Base-by-base conservation (phyloP, 164 flowering plant genomes). In the Stephania yunnanensis region DNA sequence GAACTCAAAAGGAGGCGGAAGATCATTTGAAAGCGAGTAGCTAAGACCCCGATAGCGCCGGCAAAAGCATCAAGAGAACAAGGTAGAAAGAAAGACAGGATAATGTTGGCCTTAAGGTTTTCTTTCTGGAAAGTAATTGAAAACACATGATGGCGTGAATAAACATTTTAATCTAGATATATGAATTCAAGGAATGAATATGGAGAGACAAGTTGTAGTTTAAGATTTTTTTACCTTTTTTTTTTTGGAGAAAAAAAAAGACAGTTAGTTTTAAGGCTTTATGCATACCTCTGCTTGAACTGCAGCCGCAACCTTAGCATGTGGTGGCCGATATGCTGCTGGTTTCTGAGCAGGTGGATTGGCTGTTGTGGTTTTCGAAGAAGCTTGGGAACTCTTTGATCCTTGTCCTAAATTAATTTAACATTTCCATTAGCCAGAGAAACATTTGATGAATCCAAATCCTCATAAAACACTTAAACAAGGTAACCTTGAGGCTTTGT, bases 321-420 rank as follows among this genome's bases (percentile, higher is more conserved):
- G 93, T 55, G 99, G 99, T n/a, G 99, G 97, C 25, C 96, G 95
- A 83, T 92, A 95, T 31, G 98, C 97, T 74, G 97, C 89, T 70
- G 99, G 93, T 86, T 93, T 95, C 78, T 86, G 92, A 5, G 84
- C 78, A 68, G 87, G 80, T 44, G 87, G 82, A 73, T 81, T 87
- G 30, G 83, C 50, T 13, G 85, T 36, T 46, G 75, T 73, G n/a
- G 87, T 6, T 82, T 85, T 90, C 52, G 83, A 46, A n/a, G 87
- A 75, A 19, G 79, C 19, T 77, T 79, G 84, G 31, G 87, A 75
- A 71, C 88, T 65, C 80, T 87, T 89, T 63, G 91, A 75, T 31
- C 85, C 89, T 87, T 85, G 86, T 78, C 84, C 95, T 89, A 83
- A 81, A 75, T 74, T 30, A 45, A 64, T 30, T 15, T 67, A 74